Evolutionary conservation across 1,284 basidiomycete genomes (phyloP), one percentile per base, ranked within the genome.

Genomic region (Ceratobasidium theobromae): DNA sequence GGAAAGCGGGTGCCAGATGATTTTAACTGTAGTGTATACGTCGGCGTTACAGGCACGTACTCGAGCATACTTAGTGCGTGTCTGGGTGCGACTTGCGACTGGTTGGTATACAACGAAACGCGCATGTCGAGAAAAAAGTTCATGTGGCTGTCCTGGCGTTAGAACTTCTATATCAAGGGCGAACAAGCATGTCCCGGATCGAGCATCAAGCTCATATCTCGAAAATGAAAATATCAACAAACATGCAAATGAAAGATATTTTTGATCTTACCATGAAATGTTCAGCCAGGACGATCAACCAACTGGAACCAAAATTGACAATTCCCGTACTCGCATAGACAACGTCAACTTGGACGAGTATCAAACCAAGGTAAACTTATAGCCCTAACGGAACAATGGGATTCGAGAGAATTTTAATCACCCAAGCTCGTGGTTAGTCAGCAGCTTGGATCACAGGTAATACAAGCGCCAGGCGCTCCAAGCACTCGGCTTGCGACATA

Each of bases 31-130:
- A 6, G 48, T 33, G 6, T 30, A 30, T 8, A 52, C 48, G 35
- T 48, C 48, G 8, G 48, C 46, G n/a, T 62, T 28, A n/a, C 58
- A 33, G 14, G 46, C 58, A 9, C 58, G 58, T 5, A 62, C 43
- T 2, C 35, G n/a, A 11, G 58, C 58, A 35, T 52, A 62, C 35
- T 40, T 27, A 12, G 23, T 41, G 1, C 35, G 33, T n/a, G 58
- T 62, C 23, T 52, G 16, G 4, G 48, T 9, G 23, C 23, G n/a
- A 6, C 14, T 8, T 38, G 3, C 12, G 53, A 6, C 2, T 5
- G 21, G 6, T 41, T 3, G 18, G 1, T 9, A 28, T 11, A 2
- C n/a, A n/a, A n/a, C 52, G 14, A 8, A 3, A 6, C n/a, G 2
- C 2, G 1, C 48, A 11, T 33, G 58, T n/a, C 8, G 9, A 12